Evolutionary conservation across 164 flowering plant species (phyloP).

Genomic region (Umbellularia californica): DNA sequence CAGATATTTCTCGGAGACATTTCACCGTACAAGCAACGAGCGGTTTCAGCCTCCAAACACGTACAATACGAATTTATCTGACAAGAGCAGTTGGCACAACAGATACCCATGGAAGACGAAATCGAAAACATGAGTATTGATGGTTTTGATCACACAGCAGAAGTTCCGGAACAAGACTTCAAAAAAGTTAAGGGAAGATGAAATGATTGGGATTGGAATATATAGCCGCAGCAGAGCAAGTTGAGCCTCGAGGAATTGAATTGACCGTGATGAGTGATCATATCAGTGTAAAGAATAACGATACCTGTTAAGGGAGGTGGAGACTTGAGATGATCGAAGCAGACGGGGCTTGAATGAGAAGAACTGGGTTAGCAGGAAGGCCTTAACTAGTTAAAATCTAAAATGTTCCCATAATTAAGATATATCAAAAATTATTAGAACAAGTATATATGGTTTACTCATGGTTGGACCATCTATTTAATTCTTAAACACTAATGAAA

Average conservation of each 20-base stretch:
- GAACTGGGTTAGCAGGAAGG: slow-evolving; percentile 38
- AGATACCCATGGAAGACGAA: slow-evolving; percentile 45
- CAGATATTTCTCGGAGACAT: slow-evolving; percentile 55
- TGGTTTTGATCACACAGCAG: slow-evolving; percentile 21
- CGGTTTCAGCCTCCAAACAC: slow-evolving; percentile 26
- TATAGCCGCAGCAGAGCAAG: slow-evolving; percentile 24
- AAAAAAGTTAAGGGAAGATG: slow-evolving; percentile 44
- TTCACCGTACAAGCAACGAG: slow-evolving; percentile 50
- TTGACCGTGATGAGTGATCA: slow-evolving; percentile 42
- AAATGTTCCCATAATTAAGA: no score
- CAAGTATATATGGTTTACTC: no score
- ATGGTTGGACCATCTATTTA: no score
- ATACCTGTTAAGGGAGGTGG: slow-evolving; percentile 36
- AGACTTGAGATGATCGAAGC: slow-evolving; percentile 37
- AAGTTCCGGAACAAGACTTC: slow-evolving; percentile 31
- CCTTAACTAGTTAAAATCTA: no score
- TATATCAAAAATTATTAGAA: no score
- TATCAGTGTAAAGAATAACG: slow-evolving; percentile 39
- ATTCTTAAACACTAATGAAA: no score
- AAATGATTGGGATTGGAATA: slow-evolving; percentile 47
- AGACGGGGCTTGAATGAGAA: slow-evolving; percentile 58
- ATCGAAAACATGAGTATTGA: slow-evolving; percentile 47
- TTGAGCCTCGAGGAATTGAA: slow-evolving; percentile 30
- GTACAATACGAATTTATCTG: slow-evolving; percentile 40
- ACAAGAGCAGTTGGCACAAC: slow-evolving; percentile 61